Percentiles rank a stretch among this genome's conserved stretches.
Evolutionary conservation across 2,329 filamentous ascomycete species (phyloP).

Genomic region (Sordariomycetes sp.): DNA sequence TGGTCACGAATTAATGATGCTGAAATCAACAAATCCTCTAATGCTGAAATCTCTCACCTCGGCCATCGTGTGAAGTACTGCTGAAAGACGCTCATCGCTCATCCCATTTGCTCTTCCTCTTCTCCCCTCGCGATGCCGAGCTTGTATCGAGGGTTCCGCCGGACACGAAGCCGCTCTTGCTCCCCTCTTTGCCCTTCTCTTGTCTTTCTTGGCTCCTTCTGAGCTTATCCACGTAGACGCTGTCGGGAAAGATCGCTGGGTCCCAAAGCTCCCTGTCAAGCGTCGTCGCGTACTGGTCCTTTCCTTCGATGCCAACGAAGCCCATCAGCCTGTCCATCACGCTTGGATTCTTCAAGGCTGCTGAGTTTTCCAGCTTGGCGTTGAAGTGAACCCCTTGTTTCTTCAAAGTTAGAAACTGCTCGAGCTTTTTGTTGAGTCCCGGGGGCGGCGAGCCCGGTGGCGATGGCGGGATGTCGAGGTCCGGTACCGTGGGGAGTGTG

Average conservation of each 20-base stretch:
- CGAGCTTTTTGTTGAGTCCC: slow-evolving; percentile 55
- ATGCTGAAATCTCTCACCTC: too few relatives aligned
- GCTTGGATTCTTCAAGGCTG: slow-evolving; percentile 62
- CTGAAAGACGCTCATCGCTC: slow-evolving; percentile 6
- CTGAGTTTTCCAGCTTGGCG: slow-evolving; percentile 56
- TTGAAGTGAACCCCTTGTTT: slow-evolving; percentile 72
- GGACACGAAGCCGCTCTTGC: slow-evolving; percentile 40
- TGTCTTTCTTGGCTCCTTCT: slow-evolving; percentile 37
- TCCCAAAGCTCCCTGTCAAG: slow-evolving; percentile 48
- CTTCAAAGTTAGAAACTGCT: slow-evolving; percentile 69
- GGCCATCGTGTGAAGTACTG: too few relatives aligned
- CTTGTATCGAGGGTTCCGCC: too few relatives aligned
- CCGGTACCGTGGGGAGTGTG: slow-evolving; percentile 62
- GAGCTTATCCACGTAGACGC: slow-evolving; percentile 42
- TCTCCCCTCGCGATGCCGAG: slow-evolving; percentile 19
- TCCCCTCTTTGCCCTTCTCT: slow-evolving; percentile 31
- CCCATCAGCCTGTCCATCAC: slow-evolving; percentile 63
- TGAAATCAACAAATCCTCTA: not conserved
- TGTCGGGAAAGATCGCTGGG: slow-evolving; percentile 43
- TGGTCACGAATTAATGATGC: slow-evolving; percentile 1
- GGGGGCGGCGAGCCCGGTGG: slow-evolving; percentile 52
- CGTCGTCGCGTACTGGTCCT: slow-evolving; percentile 58
- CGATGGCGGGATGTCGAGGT: slow-evolving; percentile 66
- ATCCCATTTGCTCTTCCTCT: slow-evolving; percentile 24
- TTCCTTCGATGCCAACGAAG: slow-evolving; percentile 45